Evolutionary conservation across 2,329 filamentous ascomycete species (phyloP), one percentile per base, ranked within the genome.

Genomic region (Boeremia lycopersici): DNA sequence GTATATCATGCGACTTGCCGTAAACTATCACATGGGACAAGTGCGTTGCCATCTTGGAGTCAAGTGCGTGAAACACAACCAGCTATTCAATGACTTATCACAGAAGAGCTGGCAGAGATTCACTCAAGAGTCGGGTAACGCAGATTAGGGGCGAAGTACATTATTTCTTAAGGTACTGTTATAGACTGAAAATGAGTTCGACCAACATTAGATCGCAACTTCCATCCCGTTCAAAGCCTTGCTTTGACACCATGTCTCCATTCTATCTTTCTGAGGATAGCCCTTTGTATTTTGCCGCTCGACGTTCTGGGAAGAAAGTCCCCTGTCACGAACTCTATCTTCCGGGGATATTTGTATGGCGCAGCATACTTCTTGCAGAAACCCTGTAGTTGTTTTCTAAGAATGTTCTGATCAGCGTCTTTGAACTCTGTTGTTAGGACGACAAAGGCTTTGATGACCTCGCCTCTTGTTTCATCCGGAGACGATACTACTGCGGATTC

Each of bases 381-480:
- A 30, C 13, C 28, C 38, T 55, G 52, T 23, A 55, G 39, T 13
- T 48, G 38, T 29, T 55, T 12, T 17, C 17, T 39, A 8, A 55
- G 33, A 13, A 38, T 33, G 26, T 55, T 10, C 11, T 19, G 17
- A n/a, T n/a, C 28, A 38, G 43, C 39, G 26, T 44, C 33, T 28
- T 38, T n/a, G 17, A 46, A 40, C 25, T 50, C 46, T 17, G 34
- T 9, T 36, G 39, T 56, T 6, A 56, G 53, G 1, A 56, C 53
- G 11, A 56, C 47, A 29, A 56, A 56, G 12, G 53, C 53, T 31
- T 56, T 56, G 1, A 56, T 46, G 19, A 56, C 53, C 30, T 56
- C 53, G 6, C 53, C 53, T 35, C 53, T 39, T 29, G 42, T 31
- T n/a, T 40, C 26, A 17, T 56, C 53, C 33, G 53, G 53, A 3